phyloP scores from a whole-genome alignment of 2,329 filamentous ascomycete genomes.

The Pleoardoris graminearum region DNA sequence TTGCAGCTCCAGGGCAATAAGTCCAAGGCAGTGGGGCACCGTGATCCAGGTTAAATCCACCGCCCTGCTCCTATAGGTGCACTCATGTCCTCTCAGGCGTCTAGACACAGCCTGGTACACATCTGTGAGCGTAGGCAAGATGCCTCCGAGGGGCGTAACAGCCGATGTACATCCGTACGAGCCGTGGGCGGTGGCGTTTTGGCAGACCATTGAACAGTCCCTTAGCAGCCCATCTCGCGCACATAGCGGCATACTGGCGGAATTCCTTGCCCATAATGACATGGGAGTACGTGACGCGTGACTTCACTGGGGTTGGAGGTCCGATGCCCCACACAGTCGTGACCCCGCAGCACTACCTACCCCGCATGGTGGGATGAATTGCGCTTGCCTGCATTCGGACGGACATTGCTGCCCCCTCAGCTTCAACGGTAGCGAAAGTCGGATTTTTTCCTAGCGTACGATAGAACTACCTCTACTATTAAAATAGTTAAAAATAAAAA shows the following conservation, averaged over 20 bases:
- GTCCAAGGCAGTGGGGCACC: slow-evolving; percentile 22
- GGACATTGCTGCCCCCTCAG: not conserved
- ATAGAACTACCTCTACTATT: too few relatives aligned
- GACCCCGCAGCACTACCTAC: slow-evolving; percentile 28
- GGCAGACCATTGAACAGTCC: not conserved
- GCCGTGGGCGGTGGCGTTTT: slow-evolving; percentile 12
- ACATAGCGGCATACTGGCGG: not conserved
- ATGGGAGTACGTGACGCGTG: not conserved
- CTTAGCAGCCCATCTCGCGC: not conserved
- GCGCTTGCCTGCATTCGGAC: slow-evolving; percentile 9
- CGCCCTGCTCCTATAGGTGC: slow-evolving; percentile 1
- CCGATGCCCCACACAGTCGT: slow-evolving; percentile 28
- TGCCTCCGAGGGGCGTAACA: slow-evolving; percentile 17
- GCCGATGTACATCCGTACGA: slow-evolving; percentile 13
- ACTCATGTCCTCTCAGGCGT: not conserved
- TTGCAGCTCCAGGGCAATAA: slow-evolving; percentile 7
- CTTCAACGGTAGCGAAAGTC: too few relatives aligned
- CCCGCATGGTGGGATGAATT: slow-evolving; percentile 20
- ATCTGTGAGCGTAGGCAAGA: slow-evolving; percentile 16
- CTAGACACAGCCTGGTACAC: not conserved
- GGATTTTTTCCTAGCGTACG: too few relatives aligned
- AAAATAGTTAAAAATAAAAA: too few relatives aligned
- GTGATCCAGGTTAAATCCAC: slow-evolving; percentile 3
- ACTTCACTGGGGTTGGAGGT: not conserved
- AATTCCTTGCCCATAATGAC: slow-evolving; percentile 6